A percentile compares a stretch with the other conserved stretches of the same genome.
phyloP scores from a whole-genome alignment of 306 rosid species.

The Sindora glabra region DNA sequence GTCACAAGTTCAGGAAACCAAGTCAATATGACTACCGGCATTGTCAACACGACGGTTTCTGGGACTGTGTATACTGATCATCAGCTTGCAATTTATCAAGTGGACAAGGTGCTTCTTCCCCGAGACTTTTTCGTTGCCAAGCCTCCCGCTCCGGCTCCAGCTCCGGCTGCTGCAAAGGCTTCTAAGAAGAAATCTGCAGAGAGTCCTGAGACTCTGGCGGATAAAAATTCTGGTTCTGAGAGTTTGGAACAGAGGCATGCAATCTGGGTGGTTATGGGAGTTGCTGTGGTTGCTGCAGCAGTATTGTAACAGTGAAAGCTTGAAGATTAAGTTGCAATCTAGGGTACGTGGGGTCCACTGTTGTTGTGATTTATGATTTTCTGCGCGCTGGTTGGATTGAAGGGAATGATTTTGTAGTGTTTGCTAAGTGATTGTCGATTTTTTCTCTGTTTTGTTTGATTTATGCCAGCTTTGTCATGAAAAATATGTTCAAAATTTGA shows the following conservation, averaged over 20 bases:
- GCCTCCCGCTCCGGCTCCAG: constrained; percentile 42
- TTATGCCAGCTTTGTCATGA: constrained; percentile 13
- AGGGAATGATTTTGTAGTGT: constrained; percentile 9
- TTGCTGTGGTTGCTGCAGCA: background rate
- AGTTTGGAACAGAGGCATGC: constrained; percentile 5
- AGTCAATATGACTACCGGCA: constrained; percentile 53
- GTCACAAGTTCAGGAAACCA: constrained; percentile 51
- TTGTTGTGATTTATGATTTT: constrained; percentile 9
- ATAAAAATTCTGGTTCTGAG: constrained; percentile 17
- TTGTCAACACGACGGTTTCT: constrained; percentile 52
- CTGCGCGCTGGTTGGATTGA: background rate
- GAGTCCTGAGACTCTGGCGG: constrained; percentile 8
- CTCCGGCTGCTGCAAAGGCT: constrained; percentile 25
- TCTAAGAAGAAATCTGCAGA: constrained; percentile 33
- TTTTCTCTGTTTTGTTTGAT: background rate
- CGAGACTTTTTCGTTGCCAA: constrained; percentile 43
- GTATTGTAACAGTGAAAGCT: constrained; percentile 9
- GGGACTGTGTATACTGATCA: constrained; percentile 58
- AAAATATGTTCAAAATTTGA: constrained; percentile 10
- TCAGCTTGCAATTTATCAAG: constrained; percentile 61
- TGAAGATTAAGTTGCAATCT: background rate
- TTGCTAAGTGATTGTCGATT: constrained; percentile 6
- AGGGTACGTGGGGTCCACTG: background rate
- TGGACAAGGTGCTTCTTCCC: constrained; percentile 57
- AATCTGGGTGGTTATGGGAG: background rate